Evolutionary conservation across 2,329 filamentous ascomycete species (phyloP).

Genomic region (Chrysosporium keratinophilum): DNA sequence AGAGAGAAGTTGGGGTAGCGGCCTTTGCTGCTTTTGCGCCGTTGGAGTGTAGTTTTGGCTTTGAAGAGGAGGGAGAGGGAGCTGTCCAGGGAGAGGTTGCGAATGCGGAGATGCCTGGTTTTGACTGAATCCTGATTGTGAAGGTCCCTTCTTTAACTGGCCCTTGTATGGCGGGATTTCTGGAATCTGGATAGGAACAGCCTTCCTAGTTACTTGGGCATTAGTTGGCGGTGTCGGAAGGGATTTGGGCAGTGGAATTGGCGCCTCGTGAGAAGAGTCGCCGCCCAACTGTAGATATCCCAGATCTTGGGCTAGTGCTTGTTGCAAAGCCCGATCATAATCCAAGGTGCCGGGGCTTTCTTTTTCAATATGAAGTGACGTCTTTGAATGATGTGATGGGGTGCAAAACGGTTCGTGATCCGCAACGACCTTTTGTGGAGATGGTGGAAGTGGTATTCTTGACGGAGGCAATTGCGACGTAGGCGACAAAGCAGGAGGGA

Average conservation of each 20-base stretch:
- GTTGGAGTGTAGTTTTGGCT: constrained; percentile 15
- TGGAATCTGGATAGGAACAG: constrained; percentile 23
- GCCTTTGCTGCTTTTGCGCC: constrained; percentile 11
- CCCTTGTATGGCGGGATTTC: constrained; percentile 29
- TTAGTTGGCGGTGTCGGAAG: constrained; percentile 12
- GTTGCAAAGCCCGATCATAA: constrained; percentile 34
- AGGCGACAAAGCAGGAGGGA: constrained; percentile 23
- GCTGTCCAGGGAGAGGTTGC: constrained; percentile 18
- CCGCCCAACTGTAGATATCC: constrained; percentile 30
- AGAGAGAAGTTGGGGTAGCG: neutral
- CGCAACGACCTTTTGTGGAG: constrained; percentile 42
- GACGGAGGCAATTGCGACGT: constrained; percentile 40
- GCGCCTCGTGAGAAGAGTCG: constrained; percentile 20
- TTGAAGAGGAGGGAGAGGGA: constrained; percentile 24
- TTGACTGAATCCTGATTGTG: constrained; percentile 15
- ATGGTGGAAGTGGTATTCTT: constrained; percentile 52
- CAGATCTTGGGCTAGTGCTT: constrained; percentile 34
- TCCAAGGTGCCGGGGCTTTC: constrained; percentile 32
- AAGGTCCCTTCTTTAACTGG: constrained; percentile 18
- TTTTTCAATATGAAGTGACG: constrained; percentile 19
- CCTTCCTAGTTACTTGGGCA: constrained; percentile 20
- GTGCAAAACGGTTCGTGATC: constrained; percentile 40
- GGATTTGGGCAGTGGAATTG: constrained; percentile 14
- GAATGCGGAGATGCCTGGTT: constrained; percentile 9
- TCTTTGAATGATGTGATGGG: constrained; percentile 38